phyloP scores from a whole-genome alignment of 306 rosid genomes.

The Pueraria montana region DNA sequence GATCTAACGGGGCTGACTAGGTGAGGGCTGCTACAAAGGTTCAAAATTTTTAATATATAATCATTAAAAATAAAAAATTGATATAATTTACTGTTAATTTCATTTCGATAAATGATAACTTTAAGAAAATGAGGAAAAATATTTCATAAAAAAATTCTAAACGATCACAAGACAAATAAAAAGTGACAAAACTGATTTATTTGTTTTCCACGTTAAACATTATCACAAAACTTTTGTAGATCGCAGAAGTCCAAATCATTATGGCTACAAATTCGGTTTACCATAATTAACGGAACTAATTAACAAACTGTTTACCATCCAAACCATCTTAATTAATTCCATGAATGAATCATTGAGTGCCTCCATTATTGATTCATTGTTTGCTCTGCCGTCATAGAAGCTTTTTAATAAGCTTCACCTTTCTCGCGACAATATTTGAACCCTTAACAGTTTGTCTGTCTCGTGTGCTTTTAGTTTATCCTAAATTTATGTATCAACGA shows the following conservation, averaged over 20 bases:
- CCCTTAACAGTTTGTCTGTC: constrained; percentile 36
- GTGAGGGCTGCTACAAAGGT: not conserved
- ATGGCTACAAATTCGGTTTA: constrained; percentile 31
- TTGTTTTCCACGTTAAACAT: not conserved
- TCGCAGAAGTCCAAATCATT: constrained; percentile 25
- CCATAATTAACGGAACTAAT: constrained; percentile 45
- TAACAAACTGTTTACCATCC: constrained; percentile 8
- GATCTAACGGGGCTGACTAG: not conserved
- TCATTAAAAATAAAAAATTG: not conserved
- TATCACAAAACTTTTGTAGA: not conserved
- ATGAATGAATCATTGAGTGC: constrained; percentile 47
- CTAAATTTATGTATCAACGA: not conserved
- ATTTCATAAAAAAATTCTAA: not conserved
- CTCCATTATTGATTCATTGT: constrained; percentile 34
- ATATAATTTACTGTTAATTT: not conserved
- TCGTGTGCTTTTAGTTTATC: not conserved
- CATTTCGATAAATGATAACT: not conserved
- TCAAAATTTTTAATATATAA: not conserved
- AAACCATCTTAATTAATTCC: constrained; percentile 7
- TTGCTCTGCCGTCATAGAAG: constrained; percentile 30
- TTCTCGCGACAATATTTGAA: constrained; percentile 24
- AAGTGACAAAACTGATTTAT: not conserved
- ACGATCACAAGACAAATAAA: constrained; percentile 1
- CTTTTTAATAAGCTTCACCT: constrained; percentile 19
- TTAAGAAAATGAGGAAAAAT: not conserved